A percentile compares a stretch with the other conserved stretches of the same genome.
Conservation (phyloP, 1,139 yeast species). For the Debaryomycetaceae sp. region DNA sequence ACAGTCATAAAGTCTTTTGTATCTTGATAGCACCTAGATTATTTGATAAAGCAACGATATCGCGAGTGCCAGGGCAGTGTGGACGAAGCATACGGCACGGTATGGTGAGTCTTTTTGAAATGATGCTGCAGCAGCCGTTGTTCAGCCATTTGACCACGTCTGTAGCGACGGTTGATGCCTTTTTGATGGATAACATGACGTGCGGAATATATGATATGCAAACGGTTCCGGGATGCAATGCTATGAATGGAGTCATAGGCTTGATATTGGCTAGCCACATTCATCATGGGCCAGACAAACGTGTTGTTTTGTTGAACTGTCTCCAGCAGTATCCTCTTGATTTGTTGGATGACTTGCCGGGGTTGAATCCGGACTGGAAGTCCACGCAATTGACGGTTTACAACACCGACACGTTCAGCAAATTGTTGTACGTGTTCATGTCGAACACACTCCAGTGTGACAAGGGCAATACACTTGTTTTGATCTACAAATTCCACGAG, state of each 20-base stretch:
- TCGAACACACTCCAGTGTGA: conserved; percentile 8
- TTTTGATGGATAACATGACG: conserved; percentile 11
- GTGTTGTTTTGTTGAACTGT: conserved; percentile 30
- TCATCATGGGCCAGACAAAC: conserved; percentile 5
- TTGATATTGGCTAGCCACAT: conserved; percentile 30
- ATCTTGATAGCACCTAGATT: too few species aligned
- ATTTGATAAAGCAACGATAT: too few species aligned
- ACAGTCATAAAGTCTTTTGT: too few species aligned
- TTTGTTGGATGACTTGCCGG: conserved; percentile 15
- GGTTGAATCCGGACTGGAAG: conserved; percentile 18
- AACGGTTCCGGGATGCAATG: conserved; percentile 30
- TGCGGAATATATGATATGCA: conserved; percentile 36
- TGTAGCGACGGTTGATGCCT: conserved; percentile 24
- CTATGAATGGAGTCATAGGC: conserved; percentile 19
- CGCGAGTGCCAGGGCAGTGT: neutral
- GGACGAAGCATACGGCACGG: conserved; percentile 1
- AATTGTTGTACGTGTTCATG: conserved; percentile 19
- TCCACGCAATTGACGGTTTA: conserved; percentile 12
- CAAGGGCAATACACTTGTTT: conserved; percentile 14
- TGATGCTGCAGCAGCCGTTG: conserved; percentile 9
- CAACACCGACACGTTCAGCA: conserved; percentile 26
- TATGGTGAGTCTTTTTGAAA: conserved; percentile 15
- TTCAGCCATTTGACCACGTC: conserved; percentile 20
- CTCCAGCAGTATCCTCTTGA: conserved; percentile 29
- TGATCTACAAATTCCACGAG: conserved; percentile 36